Evolutionary conservation across 768 basidiomycete genomes (phyloP).

Genomic region (Leucosporidium creatinivorum): DNA sequence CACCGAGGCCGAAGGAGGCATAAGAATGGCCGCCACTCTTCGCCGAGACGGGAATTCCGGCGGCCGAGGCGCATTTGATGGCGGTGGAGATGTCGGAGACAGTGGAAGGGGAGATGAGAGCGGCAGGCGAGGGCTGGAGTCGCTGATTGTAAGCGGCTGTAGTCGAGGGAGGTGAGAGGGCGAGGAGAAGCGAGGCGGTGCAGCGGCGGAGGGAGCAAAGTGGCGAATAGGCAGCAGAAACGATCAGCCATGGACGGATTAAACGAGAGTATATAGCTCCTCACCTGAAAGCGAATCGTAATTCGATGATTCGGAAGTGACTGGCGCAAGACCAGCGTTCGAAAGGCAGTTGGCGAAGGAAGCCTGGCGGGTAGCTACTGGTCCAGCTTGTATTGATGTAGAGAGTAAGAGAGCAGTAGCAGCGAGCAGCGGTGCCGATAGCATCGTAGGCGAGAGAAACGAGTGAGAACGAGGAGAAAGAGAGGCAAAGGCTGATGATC

Average conservation of each 20-base stretch:
- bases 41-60: constrained; percentile 19
- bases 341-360: not conserved
- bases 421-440: not conserved
- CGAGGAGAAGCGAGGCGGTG: too few relatives aligned
- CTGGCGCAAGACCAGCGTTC: not conserved
- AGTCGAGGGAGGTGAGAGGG: too few relatives aligned
- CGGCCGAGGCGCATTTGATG: constrained; percentile 17
- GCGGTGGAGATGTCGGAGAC: constrained; percentile 11
- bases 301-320: not conserved
- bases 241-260: too few relatives aligned
- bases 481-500: not conserved
- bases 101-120: constrained; percentile 13
- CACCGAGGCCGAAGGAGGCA: constrained; percentile 46
- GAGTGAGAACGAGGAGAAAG: not conserved
- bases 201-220: not conserved
- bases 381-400: not conserved
- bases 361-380: not conserved
- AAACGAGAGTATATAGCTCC: not conserved
- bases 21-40: constrained; percentile 47
- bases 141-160: constrained; percentile 32
- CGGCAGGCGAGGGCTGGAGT: constrained; percentile 13
- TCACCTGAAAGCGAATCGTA: not conserved
- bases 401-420: not conserved
- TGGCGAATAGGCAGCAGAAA: not conserved
- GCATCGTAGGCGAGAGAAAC: not conserved